These are phyloP conservation scores for Geotrichum bryndzae DNA, from an alignment of 1,139 yeast genomes.

Conservation along the genomic window DNA sequence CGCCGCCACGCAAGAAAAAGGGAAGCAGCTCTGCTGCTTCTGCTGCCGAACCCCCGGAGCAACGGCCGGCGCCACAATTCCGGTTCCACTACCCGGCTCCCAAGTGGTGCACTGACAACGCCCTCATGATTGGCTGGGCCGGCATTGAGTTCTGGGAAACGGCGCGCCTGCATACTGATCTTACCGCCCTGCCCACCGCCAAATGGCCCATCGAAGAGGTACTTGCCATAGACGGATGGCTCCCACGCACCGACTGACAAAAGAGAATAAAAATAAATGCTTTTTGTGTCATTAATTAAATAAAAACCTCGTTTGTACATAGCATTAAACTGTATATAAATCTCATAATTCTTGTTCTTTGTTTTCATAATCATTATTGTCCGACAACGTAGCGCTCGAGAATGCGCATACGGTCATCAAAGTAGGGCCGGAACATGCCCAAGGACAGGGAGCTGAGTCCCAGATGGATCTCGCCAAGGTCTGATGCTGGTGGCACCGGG, in stretches of 20 bases:
- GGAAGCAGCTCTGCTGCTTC: not conserved
- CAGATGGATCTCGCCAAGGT: not conserved
- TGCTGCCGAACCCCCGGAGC: not conserved
- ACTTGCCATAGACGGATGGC: slow-evolving; percentile 17
- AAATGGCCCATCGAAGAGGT: slow-evolving; percentile 58
- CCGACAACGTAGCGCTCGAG: slow-evolving; percentile 18
- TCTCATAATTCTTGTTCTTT: not conserved
- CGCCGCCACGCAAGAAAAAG: not conserved
- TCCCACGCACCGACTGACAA: not conserved
- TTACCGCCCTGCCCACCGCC: slow-evolving; percentile 53
- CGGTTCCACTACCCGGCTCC: slow-evolving; percentile 61
- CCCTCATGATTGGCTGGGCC: slow-evolving; percentile 96
- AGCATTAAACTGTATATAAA: not conserved
- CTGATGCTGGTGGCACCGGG: not conserved
- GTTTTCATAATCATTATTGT: not conserved
- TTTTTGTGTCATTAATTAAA: not conserved
- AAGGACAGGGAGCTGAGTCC: slow-evolving; percentile 13
- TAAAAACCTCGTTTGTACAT: not conserved
- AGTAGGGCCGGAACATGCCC: slow-evolving; percentile 28
- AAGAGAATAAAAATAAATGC: not conserved
- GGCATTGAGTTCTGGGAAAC: slow-evolving; percentile 77
- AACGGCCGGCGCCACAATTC: slow-evolving; percentile 2
- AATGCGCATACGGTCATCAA: slow-evolving; percentile 29
- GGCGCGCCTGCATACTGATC: slow-evolving; percentile 43
- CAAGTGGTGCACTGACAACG: slow-evolving; percentile 84